Base-by-base conservation (phyloP, 805 yeast genomes). In the Barnettozyma botsteinii region DNA sequence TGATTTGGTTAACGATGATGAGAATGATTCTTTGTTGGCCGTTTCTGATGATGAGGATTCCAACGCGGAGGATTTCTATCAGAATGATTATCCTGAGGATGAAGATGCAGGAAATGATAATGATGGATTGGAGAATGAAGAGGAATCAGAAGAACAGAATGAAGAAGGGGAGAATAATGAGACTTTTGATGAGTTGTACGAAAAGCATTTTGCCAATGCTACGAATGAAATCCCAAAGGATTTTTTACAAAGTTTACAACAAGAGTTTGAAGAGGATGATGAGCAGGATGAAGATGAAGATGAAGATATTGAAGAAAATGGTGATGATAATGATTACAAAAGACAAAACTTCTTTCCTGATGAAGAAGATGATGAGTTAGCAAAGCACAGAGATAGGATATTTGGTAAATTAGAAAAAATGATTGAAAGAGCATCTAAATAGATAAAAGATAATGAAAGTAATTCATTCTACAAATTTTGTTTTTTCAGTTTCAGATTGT, bases 11-110 rank as follows among this genome's bases (percentile, higher is more conserved):
- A 49, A 40, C 12, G 67, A 56, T 23, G 64, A 60, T 7, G 61
- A 56, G 2, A 57, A 58, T 31, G 72, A 69, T n/a, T 73, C 69
- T 5, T 58, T 60, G n/a, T 60, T 52, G 9, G 50, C 56, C 3
- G 51, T 61, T 9, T 72, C 86, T 0, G 93, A 83, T 49, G 87
- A 85, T 52, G 91, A 84, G 46, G 94, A 85, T 55, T 83, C 93
- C 0, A 85, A 85, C 55, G 96, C 96, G 17, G 98, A 91, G 63
- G 87, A 85, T 40, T 89, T 80, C 55, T 91, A 91, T 57, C 77
- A 79, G 52, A 91, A 93, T 60, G 98, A 91, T 55, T 91, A 91
- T 55, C 98, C 98, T 0, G 95, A 87, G 33, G 96, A 89, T 55
- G 96, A 87, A 47, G 91, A 85, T 52, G 87, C 78, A 3, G 55